phyloP scores from a whole-genome alignment of 257 asterid genomes.

The Gynochthodes officinalis region DNA sequence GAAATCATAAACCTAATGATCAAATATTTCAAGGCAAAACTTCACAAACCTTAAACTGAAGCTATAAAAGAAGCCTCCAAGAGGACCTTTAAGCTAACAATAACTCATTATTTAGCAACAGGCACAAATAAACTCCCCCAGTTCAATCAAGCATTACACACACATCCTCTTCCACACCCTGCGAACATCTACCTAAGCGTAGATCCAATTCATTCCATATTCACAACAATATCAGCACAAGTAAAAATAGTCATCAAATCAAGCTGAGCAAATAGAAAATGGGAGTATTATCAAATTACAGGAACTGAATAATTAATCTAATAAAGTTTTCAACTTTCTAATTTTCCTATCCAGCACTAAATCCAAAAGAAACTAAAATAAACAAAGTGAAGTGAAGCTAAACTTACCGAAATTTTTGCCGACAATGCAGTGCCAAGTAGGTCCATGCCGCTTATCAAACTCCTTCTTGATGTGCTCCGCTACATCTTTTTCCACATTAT shows the following conservation, averaged over 20 bases:
- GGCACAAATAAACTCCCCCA: neutral
- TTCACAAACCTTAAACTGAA: neutral
- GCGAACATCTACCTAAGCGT: neutral
- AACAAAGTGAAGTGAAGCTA: neutral
- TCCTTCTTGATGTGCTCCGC: conserved; percentile 94
- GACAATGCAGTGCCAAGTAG: conserved; percentile 99
- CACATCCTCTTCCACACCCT: neutral
- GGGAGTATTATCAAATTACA: neutral
- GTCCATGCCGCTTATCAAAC: conserved; percentile 89
- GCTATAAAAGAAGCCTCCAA: neutral
- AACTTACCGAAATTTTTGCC: conserved; percentile 92
- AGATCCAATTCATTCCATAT: conserved; percentile 4
- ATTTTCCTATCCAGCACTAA: neutral
- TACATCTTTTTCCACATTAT: conserved; percentile 87
- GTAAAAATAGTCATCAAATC: neutral
- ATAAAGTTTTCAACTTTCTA: neutral
- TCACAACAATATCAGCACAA: conserved; percentile 3
- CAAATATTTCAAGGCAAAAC: neutral
- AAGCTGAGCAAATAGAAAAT: too few species aligned
- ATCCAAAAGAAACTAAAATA: neutral
- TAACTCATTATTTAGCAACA: neutral
- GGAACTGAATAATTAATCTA: neutral
- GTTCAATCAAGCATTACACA: too few species aligned
- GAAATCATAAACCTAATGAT: neutral
- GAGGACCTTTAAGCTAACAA: neutral